Percentiles rank a stretch among this genome's conserved stretches.
These are phyloP conservation scores for Scalesia atractyloides DNA, from an alignment of 129 eudicot species.

Conservation along the genomic window DNA sequence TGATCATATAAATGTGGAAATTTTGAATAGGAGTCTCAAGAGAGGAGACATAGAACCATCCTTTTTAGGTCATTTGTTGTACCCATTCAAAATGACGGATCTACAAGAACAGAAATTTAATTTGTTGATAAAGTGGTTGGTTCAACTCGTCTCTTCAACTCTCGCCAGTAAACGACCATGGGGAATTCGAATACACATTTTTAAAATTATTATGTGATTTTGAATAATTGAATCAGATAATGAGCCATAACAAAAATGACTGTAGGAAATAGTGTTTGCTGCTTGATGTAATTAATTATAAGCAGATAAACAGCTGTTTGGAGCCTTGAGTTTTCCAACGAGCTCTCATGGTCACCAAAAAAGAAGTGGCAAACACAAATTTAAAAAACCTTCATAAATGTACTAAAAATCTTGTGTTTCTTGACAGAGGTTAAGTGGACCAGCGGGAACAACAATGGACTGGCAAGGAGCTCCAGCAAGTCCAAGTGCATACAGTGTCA, in stretches of 20 bases:
- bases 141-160: too few species aligned
- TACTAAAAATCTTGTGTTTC: neutral
- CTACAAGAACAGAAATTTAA: neutral
- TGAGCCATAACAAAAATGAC: neutral
- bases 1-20: neutral
- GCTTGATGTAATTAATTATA: neutral
- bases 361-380: neutral
- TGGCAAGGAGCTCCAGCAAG: conserved; percentile 99
- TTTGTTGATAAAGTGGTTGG: neutral
- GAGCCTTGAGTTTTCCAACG: neutral
- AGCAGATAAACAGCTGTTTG: neutral
- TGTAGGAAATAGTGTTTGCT: conserved; percentile 4
- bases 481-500: conserved; percentile 89
- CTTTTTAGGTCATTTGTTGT: neutral
- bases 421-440: conserved; percentile 77
- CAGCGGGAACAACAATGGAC: conserved; percentile 89
- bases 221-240: neutral
- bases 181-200: neutral
- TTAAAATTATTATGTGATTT: neutral
- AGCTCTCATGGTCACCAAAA: neutral
- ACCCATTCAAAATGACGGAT: neutral
- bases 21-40: neutral
- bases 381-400: neutral
- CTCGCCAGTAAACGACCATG: neutral
- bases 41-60: neutral